Evolutionary conservation across 1,284 basidiomycete species (phyloP), one percentile per base, ranked within the genome.

Genomic region (Polyporus tsugae): DNA sequence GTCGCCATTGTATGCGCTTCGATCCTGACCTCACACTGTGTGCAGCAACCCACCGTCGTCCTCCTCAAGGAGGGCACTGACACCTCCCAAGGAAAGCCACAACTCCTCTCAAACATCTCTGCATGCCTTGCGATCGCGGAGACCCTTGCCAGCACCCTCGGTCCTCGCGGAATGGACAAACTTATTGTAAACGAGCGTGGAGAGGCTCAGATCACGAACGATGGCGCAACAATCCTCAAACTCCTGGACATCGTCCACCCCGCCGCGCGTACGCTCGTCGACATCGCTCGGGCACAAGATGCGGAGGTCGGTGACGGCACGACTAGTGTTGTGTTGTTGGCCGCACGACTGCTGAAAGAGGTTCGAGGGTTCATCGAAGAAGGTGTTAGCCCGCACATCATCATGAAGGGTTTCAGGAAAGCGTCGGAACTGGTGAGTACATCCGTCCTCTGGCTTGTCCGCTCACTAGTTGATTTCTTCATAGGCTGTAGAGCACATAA

Each of bases 281-380:
- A 99, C 78, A 99, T 99, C 79, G 97, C 97, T 53, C 91, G 97
- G 52, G 97, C 97, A 7, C 97, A 99, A 81, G 97, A 99, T 80
- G 97, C 97, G 22, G 97, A 99, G 82, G 96, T 99, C 60, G 97
- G 97, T 63, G 97, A 99, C 83, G 97, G 97, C 46, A 99, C 98
- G 0, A 99, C 98, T 5, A 96, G 91, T 78, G 98, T 99, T 6
- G 95, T 97, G 4, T 86, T 99, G 11, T 85, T 98, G 61, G 97
- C 98, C 10, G 95, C 96, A 0, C 97, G 99, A 81, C 85, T 99
- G 64, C 83, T 99, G 74, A 98, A 98, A 82, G 97, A 99, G 82
- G 88, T 97, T 59, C 90, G 93, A 75, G 89, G 89, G 11, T 97
- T 95, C 78, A 93, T 99, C 74, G 98, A 99, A 82, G 98, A 99